Evolutionary conservation across 1,139 yeast genomes (phyloP), one percentile per base, ranked within the genome.

Genomic region (Kodamaea sp.): DNA sequence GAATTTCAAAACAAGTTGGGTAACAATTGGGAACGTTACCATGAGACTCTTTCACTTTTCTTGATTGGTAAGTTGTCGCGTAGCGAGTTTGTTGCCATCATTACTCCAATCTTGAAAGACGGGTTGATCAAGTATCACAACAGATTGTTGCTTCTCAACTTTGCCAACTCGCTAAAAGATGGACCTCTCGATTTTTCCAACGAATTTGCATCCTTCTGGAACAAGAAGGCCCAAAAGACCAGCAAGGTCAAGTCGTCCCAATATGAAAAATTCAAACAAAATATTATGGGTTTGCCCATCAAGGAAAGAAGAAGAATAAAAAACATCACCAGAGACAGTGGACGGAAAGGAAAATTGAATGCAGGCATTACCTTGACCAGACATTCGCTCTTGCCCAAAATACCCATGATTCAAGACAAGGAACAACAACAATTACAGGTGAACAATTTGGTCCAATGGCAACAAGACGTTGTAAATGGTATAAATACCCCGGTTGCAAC

Each of bases 401-500:
- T 92, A 13, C 98, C 99, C 4, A 80, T 84, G 57, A 78, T 83
- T 23, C 76, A 78, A 43, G 82, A 77, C 43, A 70, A 75, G 41
- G 78, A 46, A 55, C 72, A 70, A 46, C 77, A 69, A 46, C 76
- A 66, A 43, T 53, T 68, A 38, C 74, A 66, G 41, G 73, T 71
- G 24, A 69, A 80, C 51, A 75, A 80, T 59, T 66, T 89, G 47
- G 75, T 80, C 35, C 83, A 83, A 48, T 89, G 96, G 95, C 89
- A 94, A 19, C 96, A 89, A 57, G 98, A 94, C 55, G 89, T 92
- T 16, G 76, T 84, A 32, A 90, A 83, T 53, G 95, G 95, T n/a
- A 78, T 88, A 36, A 88, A 87, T 48, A 79, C 94, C 2, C 95
- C 95, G 4, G 67, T 92, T 24, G 76, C 94, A 1, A 71, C 88